phyloP scores from a whole-genome alignment of 2,329 filamentous ascomycete genomes.

The Alternaria conjuncta region DNA sequence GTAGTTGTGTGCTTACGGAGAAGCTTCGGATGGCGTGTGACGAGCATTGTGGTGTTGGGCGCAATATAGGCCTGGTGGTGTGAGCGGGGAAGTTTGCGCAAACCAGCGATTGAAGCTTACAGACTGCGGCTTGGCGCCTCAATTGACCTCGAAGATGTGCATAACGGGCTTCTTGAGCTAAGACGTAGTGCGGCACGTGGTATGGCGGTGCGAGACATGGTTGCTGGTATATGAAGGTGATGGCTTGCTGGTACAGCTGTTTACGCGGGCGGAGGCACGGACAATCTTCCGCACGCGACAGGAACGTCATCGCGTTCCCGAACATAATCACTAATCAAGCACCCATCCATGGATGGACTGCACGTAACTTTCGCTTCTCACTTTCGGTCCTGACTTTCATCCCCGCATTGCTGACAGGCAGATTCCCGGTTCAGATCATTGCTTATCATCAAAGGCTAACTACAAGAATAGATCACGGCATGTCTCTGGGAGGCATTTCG shows the following conservation, averaged over 20 bases:
- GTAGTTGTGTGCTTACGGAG: constrained; percentile 49
- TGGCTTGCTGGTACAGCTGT: constrained; percentile 1
- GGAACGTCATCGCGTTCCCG: constrained; percentile 9
- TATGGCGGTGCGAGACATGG: constrained; percentile 36
- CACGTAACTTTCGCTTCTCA: neutral
- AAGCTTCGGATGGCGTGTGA: constrained; percentile 44
- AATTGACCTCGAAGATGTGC: constrained; percentile 25
- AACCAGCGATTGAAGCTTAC: constrained; percentile 24
- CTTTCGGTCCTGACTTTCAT: neutral
- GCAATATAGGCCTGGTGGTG: constrained; percentile 17
- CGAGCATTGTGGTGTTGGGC: constrained; percentile 15
- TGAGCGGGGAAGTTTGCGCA: constrained; percentile 8
- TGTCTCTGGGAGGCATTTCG: neutral
- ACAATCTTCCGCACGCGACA: constrained; percentile 4
- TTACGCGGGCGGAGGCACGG: constrained; percentile 3
- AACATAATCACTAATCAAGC: neutral
- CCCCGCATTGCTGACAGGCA: neutral
- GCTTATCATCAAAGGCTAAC: neutral
- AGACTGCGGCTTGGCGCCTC: constrained; percentile 30
- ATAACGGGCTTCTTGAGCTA: constrained; percentile 21
- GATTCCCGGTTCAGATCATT: neutral
- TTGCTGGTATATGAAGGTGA: neutral
- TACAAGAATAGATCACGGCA: neutral
- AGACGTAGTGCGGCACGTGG: constrained; percentile 30
- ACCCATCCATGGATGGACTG: neutral